phyloP scores from a whole-genome alignment of 192 early-diverging fungal species.

The Gryganskiella cystojenkinii region DNA sequence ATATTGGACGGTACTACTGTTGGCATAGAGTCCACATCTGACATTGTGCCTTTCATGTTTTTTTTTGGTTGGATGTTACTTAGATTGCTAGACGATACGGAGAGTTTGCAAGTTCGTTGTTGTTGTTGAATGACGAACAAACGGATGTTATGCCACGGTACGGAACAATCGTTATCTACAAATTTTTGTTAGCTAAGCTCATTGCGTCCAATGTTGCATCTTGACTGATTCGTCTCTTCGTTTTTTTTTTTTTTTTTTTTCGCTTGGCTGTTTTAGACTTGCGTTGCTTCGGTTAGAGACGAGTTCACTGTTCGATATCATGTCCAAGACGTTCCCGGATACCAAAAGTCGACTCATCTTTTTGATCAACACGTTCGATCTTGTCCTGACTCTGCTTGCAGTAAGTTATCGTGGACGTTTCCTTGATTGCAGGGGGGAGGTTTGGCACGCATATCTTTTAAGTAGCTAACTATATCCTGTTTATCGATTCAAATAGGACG shows the following conservation, averaged over 20 bases:
- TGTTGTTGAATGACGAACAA: conserved; percentile 88
- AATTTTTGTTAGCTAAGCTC: neutral
- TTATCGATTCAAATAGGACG: conserved; percentile 52
- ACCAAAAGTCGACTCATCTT: conserved; percentile 79
- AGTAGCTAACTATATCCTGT: neutral
- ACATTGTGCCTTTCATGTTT: neutral
- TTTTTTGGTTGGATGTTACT: neutral
- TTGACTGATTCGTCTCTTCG: neutral
- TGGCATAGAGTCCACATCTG: no score
- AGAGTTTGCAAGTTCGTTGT: conserved; percentile 92
- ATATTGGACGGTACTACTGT: no score
- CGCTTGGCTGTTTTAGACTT: conserved; percentile 47
- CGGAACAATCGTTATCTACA: neutral
- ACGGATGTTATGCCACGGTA: conserved; percentile 89
- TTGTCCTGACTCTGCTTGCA: conserved; percentile 82
- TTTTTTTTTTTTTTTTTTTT: neutral
- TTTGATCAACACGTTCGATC: conserved; percentile 95
- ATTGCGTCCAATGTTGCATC: neutral
- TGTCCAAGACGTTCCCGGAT: conserved; percentile 79
- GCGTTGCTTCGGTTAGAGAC: conserved; percentile 76
- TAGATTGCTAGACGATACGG: conserved; percentile 91
- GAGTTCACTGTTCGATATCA: conserved; percentile 77
- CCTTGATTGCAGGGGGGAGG: neutral
- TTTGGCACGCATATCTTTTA: neutral
- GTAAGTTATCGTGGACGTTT: conserved; percentile 52